phyloP scores from a whole-genome alignment of 495 filamentous ascomycete species.

The Staphylotrichum tortipilum region DNA sequence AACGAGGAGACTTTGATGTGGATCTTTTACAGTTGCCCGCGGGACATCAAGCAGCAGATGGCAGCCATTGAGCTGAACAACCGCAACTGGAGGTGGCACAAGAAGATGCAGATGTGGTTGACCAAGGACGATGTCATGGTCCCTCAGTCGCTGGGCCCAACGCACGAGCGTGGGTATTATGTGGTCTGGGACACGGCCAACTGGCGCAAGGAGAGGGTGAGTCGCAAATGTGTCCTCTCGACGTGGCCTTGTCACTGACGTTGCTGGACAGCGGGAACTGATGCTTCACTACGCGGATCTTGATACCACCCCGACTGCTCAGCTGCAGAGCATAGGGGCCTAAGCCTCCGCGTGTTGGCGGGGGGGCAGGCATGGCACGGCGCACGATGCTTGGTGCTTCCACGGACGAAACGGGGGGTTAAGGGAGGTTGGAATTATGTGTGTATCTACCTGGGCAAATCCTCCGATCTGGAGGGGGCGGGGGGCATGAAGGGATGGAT shows the following conservation, averaged over 20 bases:
- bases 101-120: slow-evolving; percentile 78
- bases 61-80: slow-evolving; percentile 68
- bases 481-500: too few species aligned
- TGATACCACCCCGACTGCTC: slow-evolving; percentile 36
- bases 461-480: too few species aligned
- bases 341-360: background rate
- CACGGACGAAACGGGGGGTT: background rate
- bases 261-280: slow-evolving; percentile 56
- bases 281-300: slow-evolving; percentile 65
- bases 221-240: slow-evolving; percentile 22
- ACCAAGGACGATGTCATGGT: slow-evolving; percentile 74
- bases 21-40: slow-evolving; percentile 87
- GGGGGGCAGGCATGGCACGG: background rate
- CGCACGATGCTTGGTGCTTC: too few species aligned
- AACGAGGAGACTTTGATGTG: slow-evolving; percentile 87
- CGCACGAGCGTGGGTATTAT: slow-evolving; percentile 78
- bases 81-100: slow-evolving; percentile 91
- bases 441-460: background rate
- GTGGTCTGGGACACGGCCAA: slow-evolving; percentile 76
- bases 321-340: slow-evolving; percentile 3
- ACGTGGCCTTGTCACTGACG: background rate
- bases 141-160: slow-evolving; percentile 55
- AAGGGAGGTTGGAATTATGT: background rate
- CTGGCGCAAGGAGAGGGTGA: slow-evolving; percentile 77
- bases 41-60: slow-evolving; percentile 75